Evolutionary conservation across 129 eudicot species (phyloP), one percentile per base, ranked within the genome.

Genomic region (Solidago caesia): DNA sequence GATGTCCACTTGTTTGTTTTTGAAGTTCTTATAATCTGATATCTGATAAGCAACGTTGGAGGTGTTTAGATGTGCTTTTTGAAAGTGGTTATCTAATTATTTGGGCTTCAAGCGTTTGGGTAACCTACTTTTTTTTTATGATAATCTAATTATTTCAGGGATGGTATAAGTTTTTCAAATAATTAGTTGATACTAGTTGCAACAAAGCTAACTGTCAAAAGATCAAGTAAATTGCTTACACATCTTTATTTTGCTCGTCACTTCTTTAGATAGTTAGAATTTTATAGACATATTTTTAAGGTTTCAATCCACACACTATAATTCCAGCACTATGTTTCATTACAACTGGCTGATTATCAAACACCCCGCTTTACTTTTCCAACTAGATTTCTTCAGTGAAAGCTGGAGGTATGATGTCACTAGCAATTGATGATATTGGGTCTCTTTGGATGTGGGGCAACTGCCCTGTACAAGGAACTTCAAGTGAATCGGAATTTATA

Each of bases 321-420:
- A 21, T 21, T 21, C 21, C 21, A 0, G 21, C 21, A 21, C 21
- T 21, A 21, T 33, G 39, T 33, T 33, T 33, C 39, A 3, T 33
- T 33, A 33, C 39, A 3, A 33, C 39, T 33, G 39, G 39, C 39
- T 33, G 39, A 33, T 33, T 33, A 33, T 33, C 13, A 21, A 43
- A 44, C 76, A 44, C 68, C 26, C 26, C 5, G 7, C 5, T 80
- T 68, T 67, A 5, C 10, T 71, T 67, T 64, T 69, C 70, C 39
- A 64, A 72, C 26, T 87, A 90, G 98, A 76, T 94, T 61, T 83
- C 83, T 49, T 89, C 86, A 4, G 76, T 94, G 49, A 85, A 88
- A 88, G 93, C 97, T 70, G 97, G 98, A 79, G 93, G 96, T 76
- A 90, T 94, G 98, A 94, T 87, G 96, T 94, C 98, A 75, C 79